Evolutionary conservation across 257 asterid genomes (phyloP), one percentile per base, ranked within the genome.

Genomic region (Oldenlandia corymbosa): DNA sequence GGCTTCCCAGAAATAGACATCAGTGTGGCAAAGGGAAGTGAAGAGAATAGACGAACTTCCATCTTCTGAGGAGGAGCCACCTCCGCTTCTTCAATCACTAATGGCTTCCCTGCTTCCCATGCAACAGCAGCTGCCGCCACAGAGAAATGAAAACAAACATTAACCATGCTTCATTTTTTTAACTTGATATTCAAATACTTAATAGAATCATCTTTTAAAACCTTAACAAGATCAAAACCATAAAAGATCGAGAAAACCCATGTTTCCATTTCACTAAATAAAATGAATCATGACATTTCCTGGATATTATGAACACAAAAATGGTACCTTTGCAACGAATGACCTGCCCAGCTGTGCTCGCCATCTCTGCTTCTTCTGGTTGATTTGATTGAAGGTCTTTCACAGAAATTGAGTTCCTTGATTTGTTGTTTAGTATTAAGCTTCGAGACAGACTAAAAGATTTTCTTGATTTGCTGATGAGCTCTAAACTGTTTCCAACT

Each of bases 21-120:
- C 97, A 39, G 97, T 91, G 66, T 86, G 98, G 81, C 96, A 91
- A 58, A 88, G 92, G 64, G 96, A 88, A 51, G 91, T 86, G 78
- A 70, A 83, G 3, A 84, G 88, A 59, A 91, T 84, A 91, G 10
- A 5, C 96, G 94, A 66, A 88, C 98, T 73, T 84, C 96, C 85
- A 75, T 76, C 52, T 83, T 80, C 83, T 87, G 95, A 34, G 95
- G 95, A 13, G 95, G 94, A 13, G 91, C 88, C 77, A 91, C 96
- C 71, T 86, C 98, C 18, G 86, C 90, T 69, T 91, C 84, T 60
- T 91, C 94, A 2, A 34, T 34, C 39, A 34, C 39, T 9, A 34
- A 9, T 9, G 39, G 39, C 39, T 34, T 34, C 39, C 39, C 39
- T 34, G 39, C 39, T 34, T 34, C 39, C 39, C 39, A 34, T 34